A percentile compares a stretch with the other conserved stretches of the same genome.
Evolutionary conservation across 140 eudicot species (phyloP).

Genomic region (Stevia rebaudiana): DNA sequence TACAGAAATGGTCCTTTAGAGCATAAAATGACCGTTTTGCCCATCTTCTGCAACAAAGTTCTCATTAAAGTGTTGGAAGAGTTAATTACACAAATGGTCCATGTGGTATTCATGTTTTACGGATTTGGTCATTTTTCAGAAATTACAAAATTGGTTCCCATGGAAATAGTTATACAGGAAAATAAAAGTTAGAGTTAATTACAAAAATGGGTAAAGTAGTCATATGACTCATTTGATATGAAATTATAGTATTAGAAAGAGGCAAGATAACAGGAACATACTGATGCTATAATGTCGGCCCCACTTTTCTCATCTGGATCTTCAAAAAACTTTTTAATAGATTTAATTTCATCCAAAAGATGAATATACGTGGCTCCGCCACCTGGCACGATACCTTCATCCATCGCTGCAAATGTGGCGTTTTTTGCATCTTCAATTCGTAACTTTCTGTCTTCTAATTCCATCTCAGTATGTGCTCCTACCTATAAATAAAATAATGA

Average conservation of each 20-base stretch:
- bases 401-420: conserved; percentile 92
- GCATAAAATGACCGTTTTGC: no score
- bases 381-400: conserved; percentile 94
- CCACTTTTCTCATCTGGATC: conserved; percentile 80
- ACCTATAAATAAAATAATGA: conserved; percentile 39
- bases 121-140: not conserved
- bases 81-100: not conserved
- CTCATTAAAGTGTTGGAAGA: not conserved
- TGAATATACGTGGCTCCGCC: conserved; percentile 94
- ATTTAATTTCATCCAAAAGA: conserved; percentile 60
- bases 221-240: not conserved
- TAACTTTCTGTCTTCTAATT: conserved; percentile 84
- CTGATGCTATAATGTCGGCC: conserved; percentile 66
- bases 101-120: not conserved
- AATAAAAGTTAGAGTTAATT: not conserved
- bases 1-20: no score
- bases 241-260: not conserved
- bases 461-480: conserved; percentile 86
- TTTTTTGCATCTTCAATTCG: conserved; percentile 83
- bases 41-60: no score
- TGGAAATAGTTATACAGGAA: not conserved
- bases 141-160: not conserved
- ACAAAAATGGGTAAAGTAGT: not conserved
- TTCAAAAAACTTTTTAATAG: conserved; percentile 36
- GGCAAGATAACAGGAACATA: conserved; percentile 27